Evolutionary conservation across 2,329 filamentous ascomycete genomes (phyloP).

Genomic region (Diaporthe capsici): DNA sequence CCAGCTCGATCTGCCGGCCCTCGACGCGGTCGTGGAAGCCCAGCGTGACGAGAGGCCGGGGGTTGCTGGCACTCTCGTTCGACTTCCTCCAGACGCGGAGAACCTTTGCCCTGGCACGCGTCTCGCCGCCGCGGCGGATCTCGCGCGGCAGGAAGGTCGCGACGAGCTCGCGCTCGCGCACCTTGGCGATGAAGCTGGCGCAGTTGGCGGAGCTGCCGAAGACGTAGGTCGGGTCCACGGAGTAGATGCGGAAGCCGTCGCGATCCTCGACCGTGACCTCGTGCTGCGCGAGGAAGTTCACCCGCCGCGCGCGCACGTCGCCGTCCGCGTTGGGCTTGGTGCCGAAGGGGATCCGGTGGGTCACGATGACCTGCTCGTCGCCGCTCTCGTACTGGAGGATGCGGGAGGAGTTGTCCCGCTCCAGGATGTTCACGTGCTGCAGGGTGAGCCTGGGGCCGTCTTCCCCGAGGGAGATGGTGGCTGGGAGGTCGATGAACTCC

Average conservation of each 20-base stretch:
- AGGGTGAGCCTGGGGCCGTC: conserved; percentile 1
- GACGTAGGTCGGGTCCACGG: conserved; percentile 21
- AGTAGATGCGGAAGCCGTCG: conserved; percentile 26
- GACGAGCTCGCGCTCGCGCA: conserved; percentile 34
- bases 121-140: neutral
- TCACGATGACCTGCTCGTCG: conserved; percentile 30
- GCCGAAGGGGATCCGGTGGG: conserved; percentile 30
- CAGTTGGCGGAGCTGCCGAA: conserved; percentile 29
- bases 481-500: conserved; percentile 25
- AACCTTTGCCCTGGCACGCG: conserved; percentile 20
- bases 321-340: conserved; percentile 31
- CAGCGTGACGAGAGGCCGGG: conserved; percentile 17
- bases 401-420: conserved; percentile 30
- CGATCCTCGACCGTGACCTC: conserved; percentile 31
- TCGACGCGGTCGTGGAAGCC: conserved; percentile 13
- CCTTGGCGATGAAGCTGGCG: conserved; percentile 29
- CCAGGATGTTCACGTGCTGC: conserved; percentile 23
- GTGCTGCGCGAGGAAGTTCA: conserved; percentile 29
- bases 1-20: conserved; percentile 22
- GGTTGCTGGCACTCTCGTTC: neutral
- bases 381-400: conserved; percentile 33
- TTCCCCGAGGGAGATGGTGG: neutral
- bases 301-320: conserved; percentile 20
- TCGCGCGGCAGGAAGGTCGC: conserved; percentile 23
- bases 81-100: conserved; percentile 26